Conservation (phyloP, 176 grass and related monocot species). For the Oryza coarctata region DNA sequence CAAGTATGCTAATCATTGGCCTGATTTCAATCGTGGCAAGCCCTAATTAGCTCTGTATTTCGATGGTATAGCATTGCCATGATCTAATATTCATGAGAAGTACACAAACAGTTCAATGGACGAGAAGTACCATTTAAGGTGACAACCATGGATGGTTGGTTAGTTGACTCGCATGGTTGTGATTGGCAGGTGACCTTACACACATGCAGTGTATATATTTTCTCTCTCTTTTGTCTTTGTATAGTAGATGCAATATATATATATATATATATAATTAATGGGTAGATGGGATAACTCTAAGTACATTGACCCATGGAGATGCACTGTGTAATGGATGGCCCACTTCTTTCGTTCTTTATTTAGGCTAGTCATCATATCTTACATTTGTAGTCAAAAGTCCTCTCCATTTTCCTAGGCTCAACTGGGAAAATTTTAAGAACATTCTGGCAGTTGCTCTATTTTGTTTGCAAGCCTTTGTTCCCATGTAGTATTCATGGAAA, state of each 20-base stretch:
- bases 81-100: no score
- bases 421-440: background rate
- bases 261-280: background rate
- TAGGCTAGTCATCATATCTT: background rate
- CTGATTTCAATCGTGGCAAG: no score
- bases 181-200: background rate
- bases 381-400: background rate
- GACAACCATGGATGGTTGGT: background rate
- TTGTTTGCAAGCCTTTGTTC: background rate
- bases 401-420: background rate
- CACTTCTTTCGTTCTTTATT: background rate
- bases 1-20: no score
- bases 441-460: background rate
- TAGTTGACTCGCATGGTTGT: background rate
- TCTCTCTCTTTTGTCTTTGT: background rate
- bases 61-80: no score
- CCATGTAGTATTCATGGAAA: background rate
- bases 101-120: background rate
- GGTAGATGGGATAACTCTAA: background rate
- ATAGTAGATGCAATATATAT: background rate
- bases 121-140: background rate
- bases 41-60: no score
- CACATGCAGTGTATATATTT: background rate
- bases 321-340: background rate
- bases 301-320: background rate